Evolutionary conservation across 495 filamentous ascomycete genomes (phyloP), one percentile per base, ranked within the genome.

Genomic region (Aspergillus funiculosus): DNA sequence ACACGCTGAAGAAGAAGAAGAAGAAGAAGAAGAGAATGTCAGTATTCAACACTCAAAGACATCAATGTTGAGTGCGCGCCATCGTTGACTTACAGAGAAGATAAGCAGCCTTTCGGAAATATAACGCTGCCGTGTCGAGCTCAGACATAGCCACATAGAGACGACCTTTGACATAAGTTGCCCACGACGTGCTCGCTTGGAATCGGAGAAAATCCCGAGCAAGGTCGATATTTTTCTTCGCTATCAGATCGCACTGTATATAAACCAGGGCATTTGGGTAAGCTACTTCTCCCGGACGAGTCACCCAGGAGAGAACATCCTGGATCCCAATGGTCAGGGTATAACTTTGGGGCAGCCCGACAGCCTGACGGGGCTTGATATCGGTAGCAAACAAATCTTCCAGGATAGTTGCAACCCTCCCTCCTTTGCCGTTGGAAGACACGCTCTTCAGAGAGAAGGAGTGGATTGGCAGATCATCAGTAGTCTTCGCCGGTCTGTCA

Each of bases 101-200:
- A 58, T 84, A 85, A 3, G 88, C 84, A 44, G 88, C 86, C 52
- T 84, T 89, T 40, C 80, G 80, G 65, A 99, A 96, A 51, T 82
- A 79, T 14, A 77, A 66, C 13, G 87, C 76, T 34, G 94, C 92
- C 43, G 76, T 75, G 27, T 78, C 76, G 54, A 77, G 78, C 54
- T 92, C 84, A 15, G 79, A 79, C 56, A 79, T 79, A 10, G 81
- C 77, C 13, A 96, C 72, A 57, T 82, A 76, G 32, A 92, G 72
- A 25, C 94, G 84, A 9, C 86, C 91, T 61, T 87, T 87, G 10
- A 95, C 72, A 61, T 99, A 99, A 1, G 78, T 83, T 4, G 86
- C 79, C 79, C 92, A 97, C 21, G 72, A 59, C 0, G 75, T 81
- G 44, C 71, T 62, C 57, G 78, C 57, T 66, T 81, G 67, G 59